Conservation (phyloP, 2,329 filamentous ascomycete genomes). For the Cordyceps farinosa region DNA sequence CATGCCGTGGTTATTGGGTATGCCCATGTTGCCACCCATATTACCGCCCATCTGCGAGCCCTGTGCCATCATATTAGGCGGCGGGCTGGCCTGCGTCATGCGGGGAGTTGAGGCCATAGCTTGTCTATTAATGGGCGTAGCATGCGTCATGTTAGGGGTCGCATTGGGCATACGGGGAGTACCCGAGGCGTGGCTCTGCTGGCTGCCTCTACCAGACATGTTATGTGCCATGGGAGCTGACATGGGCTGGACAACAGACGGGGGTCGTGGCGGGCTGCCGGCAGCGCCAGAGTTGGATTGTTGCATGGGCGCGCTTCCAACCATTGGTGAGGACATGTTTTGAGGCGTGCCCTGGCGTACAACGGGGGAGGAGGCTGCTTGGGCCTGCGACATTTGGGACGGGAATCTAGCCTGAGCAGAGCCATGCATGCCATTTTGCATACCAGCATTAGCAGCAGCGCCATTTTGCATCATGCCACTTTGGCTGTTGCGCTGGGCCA, state of each 20-base stretch:
- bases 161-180: conserved; percentile 60
- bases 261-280: conserved; percentile 62
- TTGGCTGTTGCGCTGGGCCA: conserved; percentile 32
- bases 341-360: conserved; percentile 61
- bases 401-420: conserved; percentile 45
- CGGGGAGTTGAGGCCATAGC: conserved; percentile 55
- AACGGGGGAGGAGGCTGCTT: conserved; percentile 64
- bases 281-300: conserved; percentile 65
- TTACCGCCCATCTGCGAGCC: conserved; percentile 51
- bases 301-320: conserved; percentile 61
- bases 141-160: conserved; percentile 59
- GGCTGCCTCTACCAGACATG: conserved; percentile 62
- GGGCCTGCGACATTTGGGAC: conserved; percentile 56
- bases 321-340: conserved; percentile 63
- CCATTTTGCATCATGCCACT: conserved; percentile 40
- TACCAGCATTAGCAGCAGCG: conserved; percentile 29
- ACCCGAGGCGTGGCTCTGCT: conserved; percentile 62
- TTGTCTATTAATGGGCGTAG: conserved; percentile 54
- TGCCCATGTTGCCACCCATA: conserved; percentile 44
- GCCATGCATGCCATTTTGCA: conserved; percentile 37
- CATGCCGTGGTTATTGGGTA: conserved; percentile 49
- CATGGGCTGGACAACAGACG: conserved; percentile 63
- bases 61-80: conserved; percentile 56
- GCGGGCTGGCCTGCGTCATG: conserved; percentile 60
- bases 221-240: conserved; percentile 57